Evolutionary conservation across 768 basidiomycete species (phyloP).

Genomic region (Ramaria sp.): DNA sequence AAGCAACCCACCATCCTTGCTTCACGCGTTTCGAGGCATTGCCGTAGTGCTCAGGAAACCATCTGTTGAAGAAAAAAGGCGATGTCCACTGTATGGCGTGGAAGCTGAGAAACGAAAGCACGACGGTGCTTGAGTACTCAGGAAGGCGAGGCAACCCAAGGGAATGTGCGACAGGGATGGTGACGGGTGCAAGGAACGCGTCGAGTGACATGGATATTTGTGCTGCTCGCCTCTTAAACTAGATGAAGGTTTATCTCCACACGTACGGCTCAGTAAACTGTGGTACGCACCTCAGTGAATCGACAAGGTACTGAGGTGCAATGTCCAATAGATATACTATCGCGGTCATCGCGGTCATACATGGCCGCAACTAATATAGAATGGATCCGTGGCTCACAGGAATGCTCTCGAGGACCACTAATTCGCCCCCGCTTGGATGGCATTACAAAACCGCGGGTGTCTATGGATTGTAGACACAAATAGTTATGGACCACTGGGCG

Average conservation of each 20-base stretch:
- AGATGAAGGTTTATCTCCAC: too few species aligned
- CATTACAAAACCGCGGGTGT: too few species aligned
- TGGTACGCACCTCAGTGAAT: background rate
- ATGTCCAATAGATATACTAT: too few species aligned
- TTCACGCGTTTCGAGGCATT: conserved; percentile 21
- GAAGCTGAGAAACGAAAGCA: conserved; percentile 47
- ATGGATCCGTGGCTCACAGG: too few species aligned
- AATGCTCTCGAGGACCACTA: too few species aligned
- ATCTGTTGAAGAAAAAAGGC: conserved; percentile 36
- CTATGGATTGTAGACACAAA: too few species aligned
- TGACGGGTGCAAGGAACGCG: background rate
- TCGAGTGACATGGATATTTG: background rate
- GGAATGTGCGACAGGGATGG: conserved; percentile 19
- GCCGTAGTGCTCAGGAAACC: conserved; percentile 42
- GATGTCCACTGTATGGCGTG: conserved; percentile 48
- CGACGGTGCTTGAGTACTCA: conserved; percentile 42
- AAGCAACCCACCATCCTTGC: conserved; percentile 30
- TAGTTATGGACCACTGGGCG: too few species aligned
- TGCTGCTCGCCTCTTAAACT: too few species aligned
- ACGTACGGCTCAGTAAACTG: background rate
- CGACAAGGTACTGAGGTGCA: too few species aligned
- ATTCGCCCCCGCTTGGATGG: too few species aligned
- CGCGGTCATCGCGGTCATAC: too few species aligned
- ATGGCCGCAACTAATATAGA: too few species aligned
- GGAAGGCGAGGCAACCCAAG: conserved; percentile 47